phyloP scores from a whole-genome alignment of 192 early-diverging fungal species.

The Gaertneriomyces sp. region DNA sequence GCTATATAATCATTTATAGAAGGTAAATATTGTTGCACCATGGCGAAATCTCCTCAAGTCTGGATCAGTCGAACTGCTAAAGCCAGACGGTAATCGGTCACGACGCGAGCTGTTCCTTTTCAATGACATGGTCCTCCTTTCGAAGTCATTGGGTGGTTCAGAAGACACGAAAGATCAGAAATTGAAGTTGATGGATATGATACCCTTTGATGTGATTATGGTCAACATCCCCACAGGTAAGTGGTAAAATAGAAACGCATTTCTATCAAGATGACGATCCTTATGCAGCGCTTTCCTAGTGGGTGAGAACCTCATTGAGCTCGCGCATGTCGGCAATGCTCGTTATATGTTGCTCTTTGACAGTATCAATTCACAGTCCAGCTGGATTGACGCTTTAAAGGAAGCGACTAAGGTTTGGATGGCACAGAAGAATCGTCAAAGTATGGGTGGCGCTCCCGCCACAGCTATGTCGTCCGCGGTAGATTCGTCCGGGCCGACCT shows the following conservation, averaged over 20 bases:
- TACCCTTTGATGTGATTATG: constrained; percentile 47
- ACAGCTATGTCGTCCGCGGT: neutral
- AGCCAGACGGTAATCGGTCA: constrained; percentile 34
- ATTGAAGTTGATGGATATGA: constrained; percentile 48
- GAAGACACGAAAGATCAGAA: constrained; percentile 32
- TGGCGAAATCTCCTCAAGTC: constrained; percentile 42
- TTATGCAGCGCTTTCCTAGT: neutral
- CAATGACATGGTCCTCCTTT: constrained; percentile 54
- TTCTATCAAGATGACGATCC: neutral
- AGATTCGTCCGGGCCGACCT: neutral
- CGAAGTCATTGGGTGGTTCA: constrained; percentile 31
- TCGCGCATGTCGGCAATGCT: constrained; percentile 35
- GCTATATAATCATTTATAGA: constrained; percentile 17
- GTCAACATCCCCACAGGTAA: constrained; percentile 33
- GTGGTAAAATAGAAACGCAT: neutral
- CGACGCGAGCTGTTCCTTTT: constrained; percentile 52
- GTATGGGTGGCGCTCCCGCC: neutral
- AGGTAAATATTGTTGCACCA: constrained; percentile 49
- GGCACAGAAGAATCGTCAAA: constrained; percentile 28
- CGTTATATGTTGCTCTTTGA: constrained; percentile 32
- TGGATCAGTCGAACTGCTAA: constrained; percentile 39
- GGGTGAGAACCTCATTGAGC: constrained; percentile 40
- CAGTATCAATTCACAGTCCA: constrained; percentile 15
- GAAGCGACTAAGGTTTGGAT: constrained; percentile 39
- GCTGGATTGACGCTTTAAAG: constrained; percentile 43